Conservation (phyloP, 108 stramenopile species). For the Chaetoceros muelleri region DNA sequence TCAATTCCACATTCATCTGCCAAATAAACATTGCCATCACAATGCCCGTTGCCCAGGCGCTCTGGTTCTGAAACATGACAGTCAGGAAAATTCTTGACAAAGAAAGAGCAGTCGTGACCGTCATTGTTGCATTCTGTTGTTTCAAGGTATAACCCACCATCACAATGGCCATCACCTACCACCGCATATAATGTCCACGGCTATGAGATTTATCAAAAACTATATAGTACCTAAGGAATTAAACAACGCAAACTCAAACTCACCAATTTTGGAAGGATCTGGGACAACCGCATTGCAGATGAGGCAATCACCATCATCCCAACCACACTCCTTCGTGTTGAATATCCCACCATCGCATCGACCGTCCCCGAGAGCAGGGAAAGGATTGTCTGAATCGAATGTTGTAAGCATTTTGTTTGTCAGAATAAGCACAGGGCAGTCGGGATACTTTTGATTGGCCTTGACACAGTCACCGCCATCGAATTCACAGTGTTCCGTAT, state of each 20-base stretch:
- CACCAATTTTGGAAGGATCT: neutral
- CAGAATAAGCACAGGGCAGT: neutral
- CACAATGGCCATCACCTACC: constrained; percentile 4
- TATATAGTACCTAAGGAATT: too few relatives aligned
- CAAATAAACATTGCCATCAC: constrained; percentile 2
- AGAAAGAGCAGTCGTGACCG: neutral
- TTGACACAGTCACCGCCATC: constrained; percentile 4
- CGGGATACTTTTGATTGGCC: neutral
- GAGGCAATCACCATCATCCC: neutral
- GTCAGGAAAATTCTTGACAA: constrained; percentile 1
- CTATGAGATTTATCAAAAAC: too few relatives aligned
- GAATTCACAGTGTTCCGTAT: constrained; percentile 4
- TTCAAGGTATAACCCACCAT: constrained; percentile 1
- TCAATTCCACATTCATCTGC: neutral
- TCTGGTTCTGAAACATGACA: neutral
- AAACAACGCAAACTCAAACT: too few relatives aligned
- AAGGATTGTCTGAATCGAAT: neutral
- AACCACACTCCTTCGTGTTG: neutral
- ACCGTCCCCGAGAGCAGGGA: neutral
- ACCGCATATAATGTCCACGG: too few relatives aligned
- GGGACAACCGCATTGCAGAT: neutral
- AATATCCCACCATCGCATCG: neutral
- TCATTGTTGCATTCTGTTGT: neutral
- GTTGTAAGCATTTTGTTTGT: too few relatives aligned
- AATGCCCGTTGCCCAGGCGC: neutral